Base-by-base conservation (phyloP, 768 basidiomycete genomes). In the Clavaria fumosa region DNA sequence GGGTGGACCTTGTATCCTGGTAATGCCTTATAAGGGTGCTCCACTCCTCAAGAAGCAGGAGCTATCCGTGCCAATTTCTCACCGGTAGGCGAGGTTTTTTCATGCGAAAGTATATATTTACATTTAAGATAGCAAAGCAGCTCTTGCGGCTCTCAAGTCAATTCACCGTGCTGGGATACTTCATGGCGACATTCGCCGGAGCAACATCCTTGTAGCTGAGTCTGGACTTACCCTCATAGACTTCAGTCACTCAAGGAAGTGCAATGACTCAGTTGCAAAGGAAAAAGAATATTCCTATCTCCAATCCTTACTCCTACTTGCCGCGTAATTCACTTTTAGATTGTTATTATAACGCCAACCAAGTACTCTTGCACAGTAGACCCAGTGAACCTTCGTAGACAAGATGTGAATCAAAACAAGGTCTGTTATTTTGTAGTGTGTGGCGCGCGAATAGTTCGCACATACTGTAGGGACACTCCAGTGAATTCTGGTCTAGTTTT, bases 101-200 rank as follows among this genome's bases (percentile, higher is more conserved):
- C 26, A 23, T 22, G 35, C 31, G 34, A 38, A 24, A 20, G 35
- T 24, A 23, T 37, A 44, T 34, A 34, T 22, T 38, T 39, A 40
- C 28, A 37, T 21, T 31, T 44, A 31, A 44, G 39, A 36, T 28
- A 47, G 45, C 15, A 35, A 42, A 42, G 37, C 43, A 15, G 40
- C 38, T 30, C 34, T 45, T 21, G 35, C 39, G 23, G 40, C 43
- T 23, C 39, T 47, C 34, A 33, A 35, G 23, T 41, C 37, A 32
- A 45, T 47, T 38, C 46, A 47, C 41, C 19, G 26, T 24, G 46
- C 46, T 21, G 41, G 38, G 18, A 45, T 47, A 40, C 46, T 47
- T 31, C 46, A 47, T 14, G 46, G 46, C 27, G 46, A 47, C 31
- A 34, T 47, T 41, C 44, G 44, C 39, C 23, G 11, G 44, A 44